Evolutionary conservation across 2,329 filamentous ascomycete species (phyloP), one percentile per base, ranked within the genome.

Genomic region (Leptographium lundbergii): DNA sequence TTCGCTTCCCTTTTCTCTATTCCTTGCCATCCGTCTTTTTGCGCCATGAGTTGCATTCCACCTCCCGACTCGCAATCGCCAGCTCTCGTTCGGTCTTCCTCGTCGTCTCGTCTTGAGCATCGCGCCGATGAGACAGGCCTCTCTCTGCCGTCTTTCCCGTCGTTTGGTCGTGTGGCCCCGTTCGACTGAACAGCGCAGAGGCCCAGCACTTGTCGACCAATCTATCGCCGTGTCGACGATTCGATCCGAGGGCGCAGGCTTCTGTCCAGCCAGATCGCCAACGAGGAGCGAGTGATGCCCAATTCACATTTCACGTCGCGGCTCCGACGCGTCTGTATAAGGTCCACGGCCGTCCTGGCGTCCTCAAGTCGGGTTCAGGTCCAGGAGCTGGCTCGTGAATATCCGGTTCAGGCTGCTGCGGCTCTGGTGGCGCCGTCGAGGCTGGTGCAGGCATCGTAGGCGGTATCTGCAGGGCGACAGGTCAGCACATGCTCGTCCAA

Each of bases 331-430:
- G 13, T 14, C 42, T n/a, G 42, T n/a, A 45, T n/a, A 19, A 4
- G 19, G 19, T 25, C 24, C 47, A 50, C 25, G 22, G 42, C 42
- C 5, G 11, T 7, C n/a, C 22, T 29, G 19, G 32, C 7, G 14
- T 10, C 34, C n/a, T 63, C 62, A 65, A 54, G 63, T 61, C 36
- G 62, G 63, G 53, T 66, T 65, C 42, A 66, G 56, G 58, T 66
- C 65, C 17, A 66, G 53, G 5, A 66, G 63, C 54, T 66, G 65
- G 53, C 64, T 65, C 9, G 65, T 65, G 29, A 66, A 64, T 54
- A 66, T 66, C 14, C 63, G 62, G 57, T 65, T 66, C 54, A 66
- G 61, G 50, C 64, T 66, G 59, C 65, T 66, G 55, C 65, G 64
- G 60, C 65, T 66, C 42, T 65, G 65, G 57, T 66, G 65, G 3